A percentile compares a stretch with the other conserved stretches of the same genome.
phyloP scores from a whole-genome alignment of 768 basidiomycete genomes.

The Scleroderma bovista region DNA sequence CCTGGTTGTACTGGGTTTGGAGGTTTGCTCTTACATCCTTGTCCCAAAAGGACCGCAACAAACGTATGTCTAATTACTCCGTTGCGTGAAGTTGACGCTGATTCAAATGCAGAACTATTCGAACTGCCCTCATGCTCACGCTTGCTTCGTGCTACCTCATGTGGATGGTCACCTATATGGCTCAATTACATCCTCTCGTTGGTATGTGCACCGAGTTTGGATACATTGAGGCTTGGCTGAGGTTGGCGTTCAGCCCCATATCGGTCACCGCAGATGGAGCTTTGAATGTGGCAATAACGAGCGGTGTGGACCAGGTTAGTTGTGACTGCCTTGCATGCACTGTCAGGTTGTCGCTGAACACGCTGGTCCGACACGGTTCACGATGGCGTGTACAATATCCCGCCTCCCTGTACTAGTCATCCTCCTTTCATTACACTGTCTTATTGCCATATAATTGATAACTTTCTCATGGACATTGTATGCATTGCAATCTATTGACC shows the following conservation, averaged over 20 bases:
- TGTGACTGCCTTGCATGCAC: too few species aligned
- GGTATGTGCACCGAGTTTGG: constrained; percentile 40
- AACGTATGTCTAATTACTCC: constrained; percentile 51
- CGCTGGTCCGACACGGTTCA: too few species aligned
- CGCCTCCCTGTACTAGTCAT: too few species aligned
- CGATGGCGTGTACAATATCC: too few species aligned
- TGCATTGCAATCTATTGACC: too few species aligned
- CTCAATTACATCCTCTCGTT: constrained; percentile 88
- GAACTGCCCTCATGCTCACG: constrained; percentile 74
- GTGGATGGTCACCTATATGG: constrained; percentile 97
- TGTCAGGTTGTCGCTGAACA: too few species aligned
- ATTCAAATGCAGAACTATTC: constrained; percentile 57
- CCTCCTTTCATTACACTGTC: too few species aligned
- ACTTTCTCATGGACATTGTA: too few species aligned
- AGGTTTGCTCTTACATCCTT: constrained; percentile 58
- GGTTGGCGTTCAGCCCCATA: constrained; percentile 15
- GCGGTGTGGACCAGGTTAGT: too few species aligned
- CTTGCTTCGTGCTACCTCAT: constrained; percentile 85
- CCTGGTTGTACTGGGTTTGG: constrained; percentile 58
- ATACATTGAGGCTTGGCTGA: constrained; percentile 1
- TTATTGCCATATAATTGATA: too few species aligned
- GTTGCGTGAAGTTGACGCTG: constrained; percentile 1
- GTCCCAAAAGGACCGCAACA: constrained; percentile 87
- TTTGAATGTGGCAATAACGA: constrained; percentile 5
- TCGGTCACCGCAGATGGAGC: constrained; percentile 9